phyloP scores from a whole-genome alignment of 345 rosid species.

The Salix udensis region DNA sequence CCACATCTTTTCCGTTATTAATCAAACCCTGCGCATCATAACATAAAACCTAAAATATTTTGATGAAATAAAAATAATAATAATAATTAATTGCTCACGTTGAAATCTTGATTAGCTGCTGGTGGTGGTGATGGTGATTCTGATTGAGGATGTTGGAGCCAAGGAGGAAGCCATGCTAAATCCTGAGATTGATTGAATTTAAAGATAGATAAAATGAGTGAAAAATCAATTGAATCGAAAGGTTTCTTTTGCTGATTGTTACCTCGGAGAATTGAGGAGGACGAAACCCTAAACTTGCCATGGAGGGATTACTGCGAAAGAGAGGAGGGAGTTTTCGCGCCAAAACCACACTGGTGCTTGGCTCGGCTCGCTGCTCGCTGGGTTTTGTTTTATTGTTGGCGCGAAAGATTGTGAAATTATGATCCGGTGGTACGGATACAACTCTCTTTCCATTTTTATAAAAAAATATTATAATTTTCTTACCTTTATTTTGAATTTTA shows the following conservation, averaged over 20 bases:
- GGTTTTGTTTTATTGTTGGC: not conserved
- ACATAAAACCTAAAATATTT: not conserved
- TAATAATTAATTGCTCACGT: constrained; percentile 12
- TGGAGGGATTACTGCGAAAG: not conserved
- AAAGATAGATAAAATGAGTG: not conserved
- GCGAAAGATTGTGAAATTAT: too few species aligned
- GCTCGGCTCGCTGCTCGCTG: not conserved
- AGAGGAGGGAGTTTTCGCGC: constrained; percentile 1
- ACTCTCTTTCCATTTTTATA: too few species aligned
- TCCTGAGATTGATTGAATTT: constrained; percentile 27
- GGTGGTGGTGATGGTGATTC: constrained; percentile 15
- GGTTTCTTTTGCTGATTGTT: not conserved
- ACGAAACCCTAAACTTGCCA: constrained; percentile 48
- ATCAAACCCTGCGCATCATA: constrained; percentile 15
- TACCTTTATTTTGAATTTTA: too few species aligned
- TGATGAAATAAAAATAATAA: not conserved
- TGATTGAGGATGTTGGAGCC: constrained; percentile 36
- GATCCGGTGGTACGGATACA: too few species aligned
- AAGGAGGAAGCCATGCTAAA: constrained; percentile 44
- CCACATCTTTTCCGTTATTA: not conserved
- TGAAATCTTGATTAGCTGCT: constrained; percentile 12
- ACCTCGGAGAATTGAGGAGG: constrained; percentile 61
- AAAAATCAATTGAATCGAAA: not conserved
- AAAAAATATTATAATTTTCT: too few species aligned
- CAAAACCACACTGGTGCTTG: not conserved